Conservation (phyloP, 352 stramenopile species). For the Globisporangium lucens region DNA sequence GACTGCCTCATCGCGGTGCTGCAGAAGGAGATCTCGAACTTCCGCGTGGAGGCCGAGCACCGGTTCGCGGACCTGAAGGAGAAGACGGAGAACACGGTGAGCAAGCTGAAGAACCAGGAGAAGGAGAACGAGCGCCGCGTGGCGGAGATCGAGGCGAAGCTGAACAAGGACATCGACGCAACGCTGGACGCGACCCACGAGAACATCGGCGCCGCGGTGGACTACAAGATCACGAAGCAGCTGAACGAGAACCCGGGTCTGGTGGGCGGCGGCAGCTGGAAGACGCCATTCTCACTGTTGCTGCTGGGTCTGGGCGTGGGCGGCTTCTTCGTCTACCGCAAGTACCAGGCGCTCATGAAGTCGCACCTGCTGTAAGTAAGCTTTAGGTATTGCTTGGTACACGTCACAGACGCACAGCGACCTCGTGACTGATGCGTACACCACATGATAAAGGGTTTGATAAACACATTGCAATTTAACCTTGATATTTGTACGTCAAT, state of each 20-base stretch:
- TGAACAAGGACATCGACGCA: constrained; percentile 58
- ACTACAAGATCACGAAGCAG: constrained; percentile 77
- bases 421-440: too few species aligned
- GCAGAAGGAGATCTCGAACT: constrained; percentile 77
- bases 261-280: constrained; percentile 57
- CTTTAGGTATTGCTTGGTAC: not conserved
- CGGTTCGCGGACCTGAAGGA: constrained; percentile 82
- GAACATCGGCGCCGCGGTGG: constrained; percentile 55
- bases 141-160: constrained; percentile 62
- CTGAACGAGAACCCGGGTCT: constrained; percentile 67
- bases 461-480: too few species aligned
- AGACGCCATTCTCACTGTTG: constrained; percentile 75
- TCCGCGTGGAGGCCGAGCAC: constrained; percentile 79
- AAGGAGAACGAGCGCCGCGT: constrained; percentile 73
- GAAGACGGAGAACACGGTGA: constrained; percentile 80
- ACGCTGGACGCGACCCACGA: constrained; percentile 59
- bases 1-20: constrained; percentile 78
- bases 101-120: constrained; percentile 74
- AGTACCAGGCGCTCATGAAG: constrained; percentile 87
- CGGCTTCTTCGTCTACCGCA: constrained; percentile 65
- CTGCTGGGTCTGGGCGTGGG: constrained; percentile 50
- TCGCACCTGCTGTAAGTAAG: constrained; percentile 74
- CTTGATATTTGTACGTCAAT: not conserved
- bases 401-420: not conserved
- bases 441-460: too few species aligned